Conservation (phyloP, 805 yeast species). For the Ogataea henricii region DNA sequence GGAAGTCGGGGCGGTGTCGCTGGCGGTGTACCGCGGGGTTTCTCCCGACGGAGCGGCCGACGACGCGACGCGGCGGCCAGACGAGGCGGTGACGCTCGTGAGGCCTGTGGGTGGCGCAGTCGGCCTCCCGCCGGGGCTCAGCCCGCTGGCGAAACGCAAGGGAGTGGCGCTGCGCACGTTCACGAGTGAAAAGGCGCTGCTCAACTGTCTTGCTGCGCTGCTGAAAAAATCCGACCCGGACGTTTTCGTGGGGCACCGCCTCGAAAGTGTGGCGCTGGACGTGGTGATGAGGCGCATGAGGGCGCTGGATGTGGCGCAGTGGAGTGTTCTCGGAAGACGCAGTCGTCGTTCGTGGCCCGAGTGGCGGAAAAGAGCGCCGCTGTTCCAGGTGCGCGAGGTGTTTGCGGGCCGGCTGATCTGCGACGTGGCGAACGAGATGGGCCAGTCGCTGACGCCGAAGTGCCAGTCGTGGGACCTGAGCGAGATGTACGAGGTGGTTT, state of each 20-base stretch:
- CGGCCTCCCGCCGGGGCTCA: constrained; percentile 76
- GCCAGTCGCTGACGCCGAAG: constrained; percentile 85
- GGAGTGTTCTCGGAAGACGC: constrained; percentile 85
- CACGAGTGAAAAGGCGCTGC: constrained; percentile 71
- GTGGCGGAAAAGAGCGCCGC: no score
- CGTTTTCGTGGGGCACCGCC: constrained; percentile 81
- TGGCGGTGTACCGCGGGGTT: constrained; percentile 67
- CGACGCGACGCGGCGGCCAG: constrained; percentile 49
- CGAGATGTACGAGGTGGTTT: constrained; percentile 85
- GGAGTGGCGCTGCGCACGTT: constrained; percentile 56
- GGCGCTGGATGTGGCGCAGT: constrained; percentile 69
- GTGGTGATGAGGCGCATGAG: constrained; percentile 80
- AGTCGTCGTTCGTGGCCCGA: constrained; percentile 78
- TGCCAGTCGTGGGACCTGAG: constrained; percentile 93
- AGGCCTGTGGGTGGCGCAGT: constrained; percentile 70
- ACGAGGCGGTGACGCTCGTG: constrained; percentile 67
- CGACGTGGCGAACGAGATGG: constrained; percentile 93
- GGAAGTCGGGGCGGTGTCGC: constrained; percentile 82
- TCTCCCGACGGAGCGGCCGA: constrained; percentile 78
- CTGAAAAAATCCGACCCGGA: constrained; percentile 85
- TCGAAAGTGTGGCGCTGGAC: constrained; percentile 78
- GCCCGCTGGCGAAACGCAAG: constrained; percentile 57
- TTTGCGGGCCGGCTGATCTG: constrained; percentile 85
- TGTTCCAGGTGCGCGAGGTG: constrained; percentile 60
- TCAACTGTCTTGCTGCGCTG: constrained; percentile 72